Evolutionary conservation across 768 basidiomycete genomes (phyloP), one percentile per base, ranked within the genome.

Genomic region (Russula olivacea): DNA sequence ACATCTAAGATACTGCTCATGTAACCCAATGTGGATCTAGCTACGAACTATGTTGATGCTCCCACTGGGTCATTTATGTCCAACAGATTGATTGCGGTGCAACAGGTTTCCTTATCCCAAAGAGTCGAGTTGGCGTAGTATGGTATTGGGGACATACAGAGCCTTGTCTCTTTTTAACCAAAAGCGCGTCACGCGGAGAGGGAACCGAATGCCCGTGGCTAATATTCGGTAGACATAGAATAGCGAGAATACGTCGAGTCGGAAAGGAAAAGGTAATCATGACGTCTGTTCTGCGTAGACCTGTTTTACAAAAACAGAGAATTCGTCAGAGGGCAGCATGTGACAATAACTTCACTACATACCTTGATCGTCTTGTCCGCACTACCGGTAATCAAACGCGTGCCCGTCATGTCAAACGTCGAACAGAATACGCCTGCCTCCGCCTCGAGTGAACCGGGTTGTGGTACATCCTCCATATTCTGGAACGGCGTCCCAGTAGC

Each of bases 281-380:
- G 82, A 78, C 7, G 83, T 75, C 68, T 89, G 87, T 72, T 91
- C 88, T 23, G 88, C 86, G 68, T 90, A 90, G 43, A 90, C 74
- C 83, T 82, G 32, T 4, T 40, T 28, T 36, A 0, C 12, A 0
- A 4, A 43, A 17, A 43, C 9, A 30, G 55, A 56, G 43, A n/a
- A 21, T n/a, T 41, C 32, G 50, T 43, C 23, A 48, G 34, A 30
- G 32, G 28, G 59, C 28, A 30, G 10, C 47, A 59, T 36, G 36
- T 36, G 36, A 12, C 36, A 36, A 11, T 2, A 50, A 55, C 34
- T 52, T 55, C 57, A 61, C 25, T 72, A 11, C 81, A 53, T 34
- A 90, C 91, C 83, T 99, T 98, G 78, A 98, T 96, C 11, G 96
- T 98, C 81, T 98, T 99, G 78, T 98, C 97, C 12, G 97, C 97